Evolutionary conservation across 1,284 basidiomycete species (phyloP), one percentile per base, ranked within the genome.

Genomic region (Ceratobasidium papillatum): DNA sequence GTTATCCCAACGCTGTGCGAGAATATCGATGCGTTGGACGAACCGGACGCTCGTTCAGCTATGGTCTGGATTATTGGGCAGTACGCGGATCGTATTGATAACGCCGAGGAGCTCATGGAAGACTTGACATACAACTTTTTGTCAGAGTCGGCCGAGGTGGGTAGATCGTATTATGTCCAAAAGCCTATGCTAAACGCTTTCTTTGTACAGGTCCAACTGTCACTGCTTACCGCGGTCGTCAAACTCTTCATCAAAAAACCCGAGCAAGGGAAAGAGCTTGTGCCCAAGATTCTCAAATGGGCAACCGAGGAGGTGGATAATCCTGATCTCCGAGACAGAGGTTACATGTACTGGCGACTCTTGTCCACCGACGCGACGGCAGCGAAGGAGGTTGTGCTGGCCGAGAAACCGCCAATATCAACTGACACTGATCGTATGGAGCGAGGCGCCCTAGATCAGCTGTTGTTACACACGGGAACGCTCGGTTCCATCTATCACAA

Each of bases 261-360:
- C 0, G 93, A 95, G 58, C 90, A 90, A 34, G 91, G 94, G 12
- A 97, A 97, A 80, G 90, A 91, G 74, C 87, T 99, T 38, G 96
- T 99, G 0, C 95, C 96, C 82, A 96, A 95, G 80, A 94, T 99
- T 12, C 85, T 99, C 47, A 98, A 99, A 81, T 96, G 95, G 90
- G 92, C 96, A 17, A 99, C 98, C 1, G 98, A 99, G 82, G 94
- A 99, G 78, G 91, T 97, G 74, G 97, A 99, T 82, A 98, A 98
- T 80, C 96, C 98, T 5, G 98, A 99, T 84, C 86, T 98, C 52
- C 89, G 98, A 38, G 98, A 99, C 83, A 87, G 98, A 76, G 98
- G 97, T 0, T 99, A 97, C 85, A 99, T 99, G 93, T 99, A 99
- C 84, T 99, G 97, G 97, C 91, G 98, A 61, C 86, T 99, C 83